Base-by-base conservation (phyloP, 2,329 filamentous ascomycete species). In the Verticillium longisporum region DNA sequence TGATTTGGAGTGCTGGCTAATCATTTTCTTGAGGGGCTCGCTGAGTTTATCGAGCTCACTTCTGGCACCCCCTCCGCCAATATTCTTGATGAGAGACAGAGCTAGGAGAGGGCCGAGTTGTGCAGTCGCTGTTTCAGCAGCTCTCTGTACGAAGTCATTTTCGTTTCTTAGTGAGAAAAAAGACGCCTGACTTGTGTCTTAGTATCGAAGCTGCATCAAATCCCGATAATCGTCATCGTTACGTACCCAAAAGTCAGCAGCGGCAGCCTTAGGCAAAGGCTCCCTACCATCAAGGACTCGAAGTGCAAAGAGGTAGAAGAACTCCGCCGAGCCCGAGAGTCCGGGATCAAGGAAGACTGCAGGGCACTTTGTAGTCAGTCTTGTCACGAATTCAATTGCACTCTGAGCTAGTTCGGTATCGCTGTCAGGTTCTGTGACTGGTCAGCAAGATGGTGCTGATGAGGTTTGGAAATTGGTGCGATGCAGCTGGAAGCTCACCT, bases 361-460 rank as follows among this genome's bases (percentile, higher is more conserved):
- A 0, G 87, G 79, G 61, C 87, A 83, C 60, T 83, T 85, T 10
- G 79, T 78, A 63, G 91, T 75, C 58, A 92, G 77, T 32, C 85
- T 84, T 60, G 85, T 83, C 9, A 89, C 77, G 62, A 94, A 87
- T 60, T 92, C 88, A 57, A 94, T 88, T 57, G 87, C 87, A 61
- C 87, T 86, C 65, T 93, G 88, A 1, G 90, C 80, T 11, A 94
- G 78, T 65, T 92, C 90, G 0, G 86, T 83, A 62, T 94, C 90
- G 55, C 83, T 81, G 10, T 83, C 82, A 57, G 84, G 85, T 55
- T 82, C 81, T 78, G 59, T 13, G 26, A 33, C n/a, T 31, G 56
- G 57, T 68, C 53, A 69, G 65, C 41, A 38, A 53, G 31, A 26
- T 57, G 32, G 26, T 26, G 4, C 7, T 14, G n/a, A 1, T 7